These are phyloP conservation scores for Schizochytrium sp. DNA, from an alignment of 108 stramenopile genomes.

Conservation along the genomic window DNA sequence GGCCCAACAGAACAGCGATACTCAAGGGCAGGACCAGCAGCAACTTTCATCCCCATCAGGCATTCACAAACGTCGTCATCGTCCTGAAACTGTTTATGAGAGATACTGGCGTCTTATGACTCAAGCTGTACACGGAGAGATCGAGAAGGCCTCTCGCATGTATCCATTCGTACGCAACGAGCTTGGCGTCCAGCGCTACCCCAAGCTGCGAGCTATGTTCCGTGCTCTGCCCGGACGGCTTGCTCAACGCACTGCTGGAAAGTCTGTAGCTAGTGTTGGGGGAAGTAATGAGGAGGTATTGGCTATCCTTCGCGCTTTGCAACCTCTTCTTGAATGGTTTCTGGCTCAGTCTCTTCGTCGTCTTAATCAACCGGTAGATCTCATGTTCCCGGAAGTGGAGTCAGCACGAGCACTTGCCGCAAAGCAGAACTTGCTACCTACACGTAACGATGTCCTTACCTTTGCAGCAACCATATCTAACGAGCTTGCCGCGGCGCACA, in stretches of 20 bases:
- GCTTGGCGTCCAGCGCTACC: slow-evolving; percentile 43
- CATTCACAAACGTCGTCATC: background rate
- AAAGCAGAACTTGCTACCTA: slow-evolving; percentile 28
- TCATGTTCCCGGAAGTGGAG: slow-evolving; percentile 61
- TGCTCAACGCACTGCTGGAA: slow-evolving; percentile 45
- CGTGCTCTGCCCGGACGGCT: slow-evolving; percentile 21
- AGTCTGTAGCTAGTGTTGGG: background rate
- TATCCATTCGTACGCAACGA: slow-evolving; percentile 54
- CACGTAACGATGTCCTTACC: slow-evolving; percentile 43
- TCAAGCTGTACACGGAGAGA: slow-evolving; percentile 53
- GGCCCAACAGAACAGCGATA: too few species aligned
- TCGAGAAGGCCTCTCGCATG: slow-evolving; percentile 37
- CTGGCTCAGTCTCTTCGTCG: slow-evolving; percentile 13
- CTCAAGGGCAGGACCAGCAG: background rate
- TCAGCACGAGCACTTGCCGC: background rate
- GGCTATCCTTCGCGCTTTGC: slow-evolving; percentile 52
- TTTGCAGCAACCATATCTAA: slow-evolving; percentile 42
- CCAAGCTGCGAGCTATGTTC: slow-evolving; percentile 39
- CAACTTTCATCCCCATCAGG: background rate
- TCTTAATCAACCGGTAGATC: slow-evolving; percentile 14
- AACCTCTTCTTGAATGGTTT: slow-evolving; percentile 40
- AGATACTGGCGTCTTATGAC: slow-evolving; percentile 57
- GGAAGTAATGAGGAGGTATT: slow-evolving; percentile 38
- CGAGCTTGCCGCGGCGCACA: slow-evolving; percentile 4
- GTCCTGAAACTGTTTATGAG: slow-evolving; percentile 52